Percentiles rank a stretch among this genome's conserved stretches.
phyloP scores from a whole-genome alignment of 495 filamentous ascomycete species.

The Xylaria telfairii region DNA sequence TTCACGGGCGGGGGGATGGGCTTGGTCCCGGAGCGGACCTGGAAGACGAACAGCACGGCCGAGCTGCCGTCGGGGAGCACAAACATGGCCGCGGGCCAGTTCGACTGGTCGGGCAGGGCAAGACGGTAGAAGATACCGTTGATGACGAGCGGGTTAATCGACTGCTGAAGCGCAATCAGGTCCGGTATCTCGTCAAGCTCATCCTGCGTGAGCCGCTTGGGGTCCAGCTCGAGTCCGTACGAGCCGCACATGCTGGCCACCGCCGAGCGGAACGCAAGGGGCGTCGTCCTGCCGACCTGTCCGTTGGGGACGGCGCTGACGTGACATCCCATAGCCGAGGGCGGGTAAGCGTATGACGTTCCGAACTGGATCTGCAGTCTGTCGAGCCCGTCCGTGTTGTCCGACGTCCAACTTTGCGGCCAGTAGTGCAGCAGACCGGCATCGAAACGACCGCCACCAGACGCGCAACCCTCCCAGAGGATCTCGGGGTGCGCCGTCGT shows the following conservation, averaged over 20 bases:
- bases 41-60: conserved; percentile 58
- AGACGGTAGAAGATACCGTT: conserved; percentile 59
- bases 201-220: conserved; percentile 46
- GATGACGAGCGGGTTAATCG: conserved; percentile 58
- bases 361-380: conserved; percentile 62
- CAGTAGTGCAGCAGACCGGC: conserved; percentile 61
- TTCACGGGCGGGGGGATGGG: conserved; percentile 51
- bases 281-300: conserved; percentile 54
- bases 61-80: conserved; percentile 49
- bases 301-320: conserved; percentile 61
- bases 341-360: conserved; percentile 59
- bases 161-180: conserved; percentile 54
- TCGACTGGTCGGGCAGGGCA: conserved; percentile 57
- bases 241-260: conserved; percentile 66
- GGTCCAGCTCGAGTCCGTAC: conserved; percentile 61
- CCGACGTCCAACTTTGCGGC: conserved; percentile 64
- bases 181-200: conserved; percentile 54
- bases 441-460: conserved; percentile 62
- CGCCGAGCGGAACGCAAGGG: conserved; percentile 57
- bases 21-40: conserved; percentile 51
- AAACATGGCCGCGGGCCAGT: conserved; percentile 62
- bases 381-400: conserved; percentile 60
- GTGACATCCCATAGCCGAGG: conserved; percentile 63
- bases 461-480: conserved; percentile 64
- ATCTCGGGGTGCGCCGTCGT: conserved; percentile 60